Evolutionary conservation across 75 land plant species (phyloP).

Genomic region (Sequoiadendron giganteum): DNA sequence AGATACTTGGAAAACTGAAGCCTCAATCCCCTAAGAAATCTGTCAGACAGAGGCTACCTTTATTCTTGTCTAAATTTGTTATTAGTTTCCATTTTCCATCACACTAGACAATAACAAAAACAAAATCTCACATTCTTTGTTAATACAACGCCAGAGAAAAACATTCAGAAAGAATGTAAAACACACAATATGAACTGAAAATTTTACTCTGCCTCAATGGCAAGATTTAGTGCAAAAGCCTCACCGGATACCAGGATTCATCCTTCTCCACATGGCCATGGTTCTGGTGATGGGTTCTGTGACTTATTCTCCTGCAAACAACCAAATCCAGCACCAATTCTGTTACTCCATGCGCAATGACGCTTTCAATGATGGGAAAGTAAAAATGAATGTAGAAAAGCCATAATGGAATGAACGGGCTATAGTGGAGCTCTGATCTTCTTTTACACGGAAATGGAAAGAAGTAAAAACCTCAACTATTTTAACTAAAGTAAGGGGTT

Average conservation of each 20-base stretch:
- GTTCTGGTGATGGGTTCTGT: conserved; percentile 94
- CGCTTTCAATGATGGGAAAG: background rate
- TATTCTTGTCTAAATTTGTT: background rate
- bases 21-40: background rate
- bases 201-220: background rate
- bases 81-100: background rate
- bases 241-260: conserved; percentile 95
- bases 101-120: background rate
- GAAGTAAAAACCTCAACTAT: background rate
- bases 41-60: background rate
- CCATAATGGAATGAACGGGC: background rate
- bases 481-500: background rate
- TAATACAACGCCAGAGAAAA: background rate
- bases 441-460: background rate
- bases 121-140: background rate
- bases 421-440: background rate
- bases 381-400: background rate
- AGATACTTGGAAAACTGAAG: background rate
- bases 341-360: background rate
- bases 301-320: conserved; percentile 84
- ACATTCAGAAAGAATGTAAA: background rate
- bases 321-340: background rate
- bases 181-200: background rate
- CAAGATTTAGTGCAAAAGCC: background rate
- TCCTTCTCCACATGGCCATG: conserved; percentile 93